Conservation (phyloP, 164 flowering plant genomes). For the Umbellularia californica region DNA sequence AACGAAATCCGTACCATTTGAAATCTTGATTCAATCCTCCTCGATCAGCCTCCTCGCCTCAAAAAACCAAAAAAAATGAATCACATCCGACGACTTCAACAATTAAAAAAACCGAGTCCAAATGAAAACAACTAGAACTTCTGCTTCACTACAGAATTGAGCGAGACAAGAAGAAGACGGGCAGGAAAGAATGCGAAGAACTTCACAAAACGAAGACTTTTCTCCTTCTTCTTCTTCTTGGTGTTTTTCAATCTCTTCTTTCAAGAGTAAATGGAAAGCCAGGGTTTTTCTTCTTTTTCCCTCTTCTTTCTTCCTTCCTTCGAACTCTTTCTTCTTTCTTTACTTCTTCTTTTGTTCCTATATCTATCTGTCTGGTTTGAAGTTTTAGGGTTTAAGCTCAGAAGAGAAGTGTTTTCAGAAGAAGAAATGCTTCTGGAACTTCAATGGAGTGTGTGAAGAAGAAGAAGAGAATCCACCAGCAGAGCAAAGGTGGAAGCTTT, state of each 20-base stretch:
- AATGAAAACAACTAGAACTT: not conserved
- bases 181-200: not conserved
- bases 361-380: not conserved
- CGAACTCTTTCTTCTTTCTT: not conserved
- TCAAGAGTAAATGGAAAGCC: not conserved
- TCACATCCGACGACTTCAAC: not conserved
- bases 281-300: not conserved
- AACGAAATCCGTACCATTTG: conserved; percentile 12
- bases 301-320: not conserved
- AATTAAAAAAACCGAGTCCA: not conserved
- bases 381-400: not conserved
- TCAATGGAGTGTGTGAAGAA: not conserved
- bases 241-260: not conserved
- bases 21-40: conserved; percentile 9
- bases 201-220: too few species aligned
- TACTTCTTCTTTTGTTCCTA: not conserved
- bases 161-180: not conserved
- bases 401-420: not conserved
- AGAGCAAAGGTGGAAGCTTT: not conserved
- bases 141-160: not conserved
- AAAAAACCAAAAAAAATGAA: not conserved
- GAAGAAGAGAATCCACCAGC: not conserved
- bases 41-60: conserved; percentile 11
- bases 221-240: not conserved
- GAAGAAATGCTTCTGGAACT: not conserved